Base-by-base conservation (phyloP, 495 filamentous ascomycete species). In the Aspergillus cavernicola region DNA sequence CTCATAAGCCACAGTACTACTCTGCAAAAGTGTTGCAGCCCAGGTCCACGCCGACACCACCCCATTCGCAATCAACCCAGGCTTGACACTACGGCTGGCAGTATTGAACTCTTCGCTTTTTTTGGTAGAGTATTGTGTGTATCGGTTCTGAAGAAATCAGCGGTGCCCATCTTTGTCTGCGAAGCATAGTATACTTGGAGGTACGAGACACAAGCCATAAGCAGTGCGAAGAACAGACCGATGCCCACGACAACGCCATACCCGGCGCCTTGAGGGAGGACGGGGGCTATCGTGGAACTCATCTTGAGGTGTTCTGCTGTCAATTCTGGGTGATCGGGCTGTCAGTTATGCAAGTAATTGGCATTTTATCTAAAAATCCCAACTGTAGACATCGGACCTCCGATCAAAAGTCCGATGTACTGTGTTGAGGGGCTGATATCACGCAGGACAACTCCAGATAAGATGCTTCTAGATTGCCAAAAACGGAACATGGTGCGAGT, bases 161-260 rank as follows among this genome's bases (percentile, higher is more conserved):
- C n/a, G 1, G 7, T 18, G 13, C 15, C 35, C 15, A 16, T 38
- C n/a, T n/a, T 16, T 19, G 4, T 38, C 6, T 16, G 24, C 15
- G 6, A 1, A 18, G 6, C 4, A 18, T 2, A 38, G 8, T n/a
- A 38, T 38, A 38, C 35, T 57, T 79, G 69, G 0, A 72, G 60
- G 55, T 64, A 71, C 3, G 74, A 72, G 24, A 77, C 66, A 39
- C 65, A 55, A 11, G 74, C 58, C 73, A 76, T 77, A 50, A 75
- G 61, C 10, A 68, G 42, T 29, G 70, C 69, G 53, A 75, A 78
- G 40, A 76, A 55, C 28, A 65, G 69, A 7, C 76, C 76, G 35
- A 79, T 75, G 36, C 76, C 76, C 28, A 78, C 72, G 12, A 79
- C 73, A 46, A 79, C 71, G 42, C 74, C 76, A 50, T 77, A 79